Base-by-base conservation (phyloP, 2,329 filamentous ascomycete genomes). In the Fusarium incarnatum region DNA sequence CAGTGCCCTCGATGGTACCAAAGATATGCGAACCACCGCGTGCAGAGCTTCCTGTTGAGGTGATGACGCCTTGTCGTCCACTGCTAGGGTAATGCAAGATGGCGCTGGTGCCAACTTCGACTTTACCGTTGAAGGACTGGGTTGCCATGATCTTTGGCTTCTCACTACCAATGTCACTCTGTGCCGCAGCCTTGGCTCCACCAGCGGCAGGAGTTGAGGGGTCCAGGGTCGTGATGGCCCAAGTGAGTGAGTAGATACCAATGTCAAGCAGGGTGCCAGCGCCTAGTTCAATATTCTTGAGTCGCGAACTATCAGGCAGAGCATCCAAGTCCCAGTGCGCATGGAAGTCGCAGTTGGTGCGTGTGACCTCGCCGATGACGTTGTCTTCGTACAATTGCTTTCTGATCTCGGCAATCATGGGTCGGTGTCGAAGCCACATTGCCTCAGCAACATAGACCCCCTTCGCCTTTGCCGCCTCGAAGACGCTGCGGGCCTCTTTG, bases 281-380 rank as follows among this genome's bases (percentile, higher is more conserved):
- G n/a, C 37, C 52, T 5, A 55, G 8, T n/a, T 55, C 37, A 2
- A 44, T 8, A 15, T 44, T 55, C 25, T 44, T 44, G 2, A 55
- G 40, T 15, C 40, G 37, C 27, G 40, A 55, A 23, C 20, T 32
- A 1, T 44, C 52, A 1, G 37, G 40, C 5, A 55, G 15, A 22
- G 25, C 4, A 25, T 44, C 50, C 3, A 52, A 8, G 9, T 52
- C 49, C 22, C 22, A 52, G 6, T 27, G 8, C 15, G 49, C 49
- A 2, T 52, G 49, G 13, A 52, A 55, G 11, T 44, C n/a, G 12
- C 52, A 42, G 16, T n/a, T 44, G 1, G 52, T 52, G 7, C 62
- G 57, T 3, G 50, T 56, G 1, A 61, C 50, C 7, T 41, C 34
- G 5, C 50, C 62, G 64, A 88, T 85, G 81, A 28, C 85, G 85